Evolutionary conservation across 805 yeast species (phyloP), one percentile per base, ranked within the genome.

Genomic region (Jamesozyma spencerorum): DNA sequence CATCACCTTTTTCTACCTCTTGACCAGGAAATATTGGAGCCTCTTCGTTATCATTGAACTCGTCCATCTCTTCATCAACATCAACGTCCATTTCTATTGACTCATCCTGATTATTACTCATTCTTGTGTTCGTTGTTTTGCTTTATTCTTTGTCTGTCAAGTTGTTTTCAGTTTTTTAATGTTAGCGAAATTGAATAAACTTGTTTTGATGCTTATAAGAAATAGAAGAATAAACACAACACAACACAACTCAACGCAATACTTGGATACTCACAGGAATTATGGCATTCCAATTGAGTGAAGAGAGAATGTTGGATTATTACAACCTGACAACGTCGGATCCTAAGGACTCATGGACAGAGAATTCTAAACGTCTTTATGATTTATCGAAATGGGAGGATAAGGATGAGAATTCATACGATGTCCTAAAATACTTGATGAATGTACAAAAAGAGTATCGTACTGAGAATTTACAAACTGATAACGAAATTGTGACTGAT

Each of bases 261-360:
- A n/a, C n/a, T n/a, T n/a, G 15, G 15, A 29, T 8, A 12, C 6
- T 5, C 12, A 29, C 6, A 13, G 32, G 8, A 8, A 50, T 50
- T 51, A 44, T 38, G 32, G 42, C 44, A 2, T 55, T 57, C 38
- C 44, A 45, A 15, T 37, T 51, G 10, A 37, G 47, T 6, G 64
- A 60, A 5, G 48, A 53, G 3, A 50, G 54, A 10, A 38, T 68
- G 11, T 47, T 61, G 33, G 55, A 57, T 3, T 66, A 65, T 34
- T 75, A 75, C 49, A 71, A 70, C 39, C 51, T 75, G 36, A 64
- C 57, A 31, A 63, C 75, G 0, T 47, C 68, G 18, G 43, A 61
- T 28, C 81, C 80, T 0, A 45, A 45, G 4, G 42, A 45, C 8
- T 58, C 65, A 1, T 68, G 71, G 71, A 46, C 39, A 1, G 53